Conservation (phyloP, 306 rosid species). For the Ammopiptanthus mongolicus region DNA sequence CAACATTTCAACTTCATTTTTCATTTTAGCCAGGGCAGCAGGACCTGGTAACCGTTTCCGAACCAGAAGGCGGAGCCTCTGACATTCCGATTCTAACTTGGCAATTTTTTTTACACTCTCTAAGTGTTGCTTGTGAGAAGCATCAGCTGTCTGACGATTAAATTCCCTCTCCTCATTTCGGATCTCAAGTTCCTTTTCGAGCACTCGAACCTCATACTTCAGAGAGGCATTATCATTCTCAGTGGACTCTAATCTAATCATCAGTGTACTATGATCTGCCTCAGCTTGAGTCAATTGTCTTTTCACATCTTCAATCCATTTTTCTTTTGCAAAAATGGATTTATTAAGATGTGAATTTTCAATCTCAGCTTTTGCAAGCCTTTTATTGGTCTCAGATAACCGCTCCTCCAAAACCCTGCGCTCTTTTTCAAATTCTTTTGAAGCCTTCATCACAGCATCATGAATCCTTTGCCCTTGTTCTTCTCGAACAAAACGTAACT, state of each 20-base stretch:
- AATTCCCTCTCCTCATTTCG: conserved; percentile 92
- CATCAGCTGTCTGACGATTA: conserved; percentile 62
- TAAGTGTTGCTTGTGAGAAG: conserved; percentile 72
- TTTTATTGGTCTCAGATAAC: conserved; percentile 51
- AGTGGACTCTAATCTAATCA: conserved; percentile 57
- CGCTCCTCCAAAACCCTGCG: conserved; percentile 53
- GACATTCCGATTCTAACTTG: conserved; percentile 90
- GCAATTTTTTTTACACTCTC: conserved; percentile 70
- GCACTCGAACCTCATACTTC: conserved; percentile 74
- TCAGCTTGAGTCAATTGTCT: conserved; percentile 53
- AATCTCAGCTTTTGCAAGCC: conserved; percentile 49
- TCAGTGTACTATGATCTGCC: conserved; percentile 47
- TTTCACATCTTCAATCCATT: conserved; percentile 57
- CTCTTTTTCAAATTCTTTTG: conserved; percentile 63
- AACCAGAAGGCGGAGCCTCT: conserved; percentile 74
- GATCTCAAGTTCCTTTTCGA: conserved; percentile 87
- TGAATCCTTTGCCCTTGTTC: conserved; percentile 78
- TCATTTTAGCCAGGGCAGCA: conserved; percentile 81
- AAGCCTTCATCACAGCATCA: conserved; percentile 64
- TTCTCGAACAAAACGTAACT: conserved; percentile 77
- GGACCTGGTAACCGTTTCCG: conserved; percentile 90
- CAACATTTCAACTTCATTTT: conserved; percentile 75
- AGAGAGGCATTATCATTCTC: conserved; percentile 63
- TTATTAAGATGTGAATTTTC: conserved; percentile 64
- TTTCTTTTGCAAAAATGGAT: conserved; percentile 57